Evolutionary conservation across 495 filamentous ascomycete species (phyloP).

Genomic region (Parmelia sp.): DNA sequence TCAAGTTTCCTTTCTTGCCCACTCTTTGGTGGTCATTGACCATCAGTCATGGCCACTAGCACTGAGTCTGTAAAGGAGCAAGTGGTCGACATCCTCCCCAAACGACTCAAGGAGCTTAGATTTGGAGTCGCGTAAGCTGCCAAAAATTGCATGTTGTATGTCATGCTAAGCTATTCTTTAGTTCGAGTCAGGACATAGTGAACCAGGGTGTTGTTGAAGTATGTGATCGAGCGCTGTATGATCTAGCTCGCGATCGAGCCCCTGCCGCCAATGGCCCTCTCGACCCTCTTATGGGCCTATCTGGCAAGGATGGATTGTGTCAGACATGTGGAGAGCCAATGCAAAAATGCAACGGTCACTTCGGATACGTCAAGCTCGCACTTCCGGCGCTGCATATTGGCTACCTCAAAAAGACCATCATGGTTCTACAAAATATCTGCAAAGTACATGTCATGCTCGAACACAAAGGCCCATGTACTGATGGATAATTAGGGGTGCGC

Average conservation of each 20-base stretch:
- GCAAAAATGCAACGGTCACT: constrained; percentile 85
- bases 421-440: constrained; percentile 87
- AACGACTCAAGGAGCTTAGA: constrained; percentile 85
- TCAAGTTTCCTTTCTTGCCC: neutral
- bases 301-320: constrained; percentile 65
- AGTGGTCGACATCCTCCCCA: constrained; percentile 78
- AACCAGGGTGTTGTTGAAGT: constrained; percentile 91
- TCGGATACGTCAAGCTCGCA: constrained; percentile 82
- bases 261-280: constrained; percentile 76
- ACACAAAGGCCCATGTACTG: neutral
- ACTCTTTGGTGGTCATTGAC: constrained; percentile 8
- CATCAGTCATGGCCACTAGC: constrained; percentile 44
- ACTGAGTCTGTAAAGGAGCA: constrained; percentile 70
- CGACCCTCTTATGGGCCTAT: constrained; percentile 84
- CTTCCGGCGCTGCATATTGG: constrained; percentile 92
- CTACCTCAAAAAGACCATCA: constrained; percentile 84
- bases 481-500: constrained; percentile 54
- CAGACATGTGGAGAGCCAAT: constrained; percentile 74
- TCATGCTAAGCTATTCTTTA: constrained; percentile 25
- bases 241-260: constrained; percentile 64
- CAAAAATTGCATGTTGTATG: constrained; percentile 13
- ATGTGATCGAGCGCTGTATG: constrained; percentile 83
- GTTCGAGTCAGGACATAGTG: constrained; percentile 86
- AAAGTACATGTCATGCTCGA: constrained; percentile 44
- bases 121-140: constrained; percentile 78